Evolutionary conservation across 345 rosid genomes (phyloP).

Genomic region (Salix viminalis): DNA sequence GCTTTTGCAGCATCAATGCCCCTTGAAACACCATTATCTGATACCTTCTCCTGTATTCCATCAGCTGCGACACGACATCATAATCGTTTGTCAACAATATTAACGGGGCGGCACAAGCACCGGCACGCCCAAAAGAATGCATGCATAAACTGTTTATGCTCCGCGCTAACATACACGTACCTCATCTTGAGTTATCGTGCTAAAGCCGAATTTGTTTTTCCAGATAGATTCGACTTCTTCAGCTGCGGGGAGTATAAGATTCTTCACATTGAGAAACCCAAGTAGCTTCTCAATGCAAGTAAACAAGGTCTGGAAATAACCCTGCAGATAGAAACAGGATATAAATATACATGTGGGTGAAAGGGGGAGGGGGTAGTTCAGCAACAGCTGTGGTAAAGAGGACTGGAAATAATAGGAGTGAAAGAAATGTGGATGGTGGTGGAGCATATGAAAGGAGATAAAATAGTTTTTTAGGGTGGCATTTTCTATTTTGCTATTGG

Average conservation of each 20-base stretch:
- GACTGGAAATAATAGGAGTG: no score
- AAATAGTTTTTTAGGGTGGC: no score
- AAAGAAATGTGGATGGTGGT: no score
- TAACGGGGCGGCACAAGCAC: not conserved
- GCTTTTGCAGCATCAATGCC: conserved; percentile 72
- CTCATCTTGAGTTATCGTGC: conserved; percentile 54
- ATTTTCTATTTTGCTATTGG: no score
- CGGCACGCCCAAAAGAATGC: not conserved
- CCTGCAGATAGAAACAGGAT: conserved; percentile 39
- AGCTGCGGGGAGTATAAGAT: conserved; percentile 80
- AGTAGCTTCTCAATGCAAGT: conserved; percentile 70
- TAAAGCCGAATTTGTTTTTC: conserved; percentile 78
- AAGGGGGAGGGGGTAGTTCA: no score
- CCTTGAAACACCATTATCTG: conserved; percentile 81
- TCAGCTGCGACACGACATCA: conserved; percentile 26
- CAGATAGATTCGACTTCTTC: conserved; percentile 87
- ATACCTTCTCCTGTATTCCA: conserved; percentile 46
- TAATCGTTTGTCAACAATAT: not conserved
- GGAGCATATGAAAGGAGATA: no score
- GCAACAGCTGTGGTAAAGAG: no score
- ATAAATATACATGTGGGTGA: not conserved
- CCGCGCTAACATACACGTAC: conserved; percentile 21
- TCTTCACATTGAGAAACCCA: conserved; percentile 56
- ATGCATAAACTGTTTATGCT: not conserved
- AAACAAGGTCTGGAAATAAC: conserved; percentile 79